These are phyloP conservation scores for Pichia sp. DNA, from an alignment of 1,139 yeast genomes.

Conservation along the genomic window DNA sequence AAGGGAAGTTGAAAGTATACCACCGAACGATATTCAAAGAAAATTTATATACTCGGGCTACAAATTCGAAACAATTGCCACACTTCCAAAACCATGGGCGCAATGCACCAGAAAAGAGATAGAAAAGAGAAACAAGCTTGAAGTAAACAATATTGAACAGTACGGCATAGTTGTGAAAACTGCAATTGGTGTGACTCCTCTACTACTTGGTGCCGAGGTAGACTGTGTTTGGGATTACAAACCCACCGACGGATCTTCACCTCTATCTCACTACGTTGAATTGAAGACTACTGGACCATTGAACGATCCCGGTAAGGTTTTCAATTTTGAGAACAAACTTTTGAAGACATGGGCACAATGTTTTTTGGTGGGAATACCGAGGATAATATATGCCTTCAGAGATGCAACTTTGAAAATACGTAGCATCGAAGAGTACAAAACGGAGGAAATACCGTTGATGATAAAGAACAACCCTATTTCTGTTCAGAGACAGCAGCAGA, in stretches of 20 bases:
- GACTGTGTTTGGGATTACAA: conserved; percentile 84
- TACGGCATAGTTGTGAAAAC: conserved; percentile 75
- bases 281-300: conserved; percentile 68
- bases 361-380: conserved; percentile 76
- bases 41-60: conserved; percentile 66
- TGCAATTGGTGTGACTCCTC: conserved; percentile 69
- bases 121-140: conserved; percentile 56
- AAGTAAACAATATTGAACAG: conserved; percentile 66
- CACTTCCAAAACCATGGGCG: conserved; percentile 75
- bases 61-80: conserved; percentile 78
- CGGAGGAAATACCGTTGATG: conserved; percentile 71
- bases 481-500: conserved; percentile 28
- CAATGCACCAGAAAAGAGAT: conserved; percentile 59
- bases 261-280: conserved; percentile 76
- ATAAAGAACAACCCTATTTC: conserved; percentile 43
- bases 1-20: conserved; percentile 28
- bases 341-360: conserved; percentile 91
- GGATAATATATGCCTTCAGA: conserved; percentile 79
- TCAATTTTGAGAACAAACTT: conserved; percentile 66
- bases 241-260: conserved; percentile 48
- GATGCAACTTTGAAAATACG: conserved; percentile 63
- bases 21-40: conserved; percentile 38
- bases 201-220: conserved; percentile 83
- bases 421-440: conserved; percentile 68
- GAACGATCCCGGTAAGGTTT: conserved; percentile 48